Evolutionary conservation across 345 rosid genomes (phyloP), one percentile per base, ranked within the genome.

Genomic region (Populus tremula): DNA sequence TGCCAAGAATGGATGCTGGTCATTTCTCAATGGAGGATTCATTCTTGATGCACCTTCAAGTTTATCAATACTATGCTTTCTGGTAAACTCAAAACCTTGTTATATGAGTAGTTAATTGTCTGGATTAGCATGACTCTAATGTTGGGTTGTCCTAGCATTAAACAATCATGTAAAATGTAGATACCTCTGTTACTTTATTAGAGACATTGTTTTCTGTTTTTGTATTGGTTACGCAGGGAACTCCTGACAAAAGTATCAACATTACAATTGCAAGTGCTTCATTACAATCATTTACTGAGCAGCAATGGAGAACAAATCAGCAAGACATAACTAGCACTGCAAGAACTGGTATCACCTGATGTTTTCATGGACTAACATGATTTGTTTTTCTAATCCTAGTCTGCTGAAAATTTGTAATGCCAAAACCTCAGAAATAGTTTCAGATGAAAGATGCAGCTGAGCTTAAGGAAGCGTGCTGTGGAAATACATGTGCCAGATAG

Each of bases 11-110:
- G 97, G 92, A 43, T 94, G 99, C 79, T 94, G 99, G 98, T 93
- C 98, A 35, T 94, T 93, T 84, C 97, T 94, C 78, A 94, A 94
- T 79, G 99, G 99, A 23, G 98, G 99, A 31, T 94, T 93, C 75
- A 59, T 84, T 77, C 88, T 91, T 49, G 68, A 86, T 71, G 84
- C 88, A 27, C 84, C 94, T 36, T 89, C 91, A 39, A 78, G 73
- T 39, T 76, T 77, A 39, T 79, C 97, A 43, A 69, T 81, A 2
- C 76, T 94, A 45, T 80, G 82, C 70, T 87, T 93, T 73, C 85
- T 88, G 91, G 96, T 92, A 45, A 50, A 0, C 72, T 68, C 20
- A n/a, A 39, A 31, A 6, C 18, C n/a, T 38, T 67, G 13, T 38
- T 67, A 6, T 9, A 20, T 10, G 13, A 38, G 3, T 0, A 17